A percentile compares a stretch with the other conserved stretches of the same genome.
These are phyloP conservation scores for Eustoma russellianum DNA, from an alignment of 257 asterid species.

Conservation along the genomic window DNA sequence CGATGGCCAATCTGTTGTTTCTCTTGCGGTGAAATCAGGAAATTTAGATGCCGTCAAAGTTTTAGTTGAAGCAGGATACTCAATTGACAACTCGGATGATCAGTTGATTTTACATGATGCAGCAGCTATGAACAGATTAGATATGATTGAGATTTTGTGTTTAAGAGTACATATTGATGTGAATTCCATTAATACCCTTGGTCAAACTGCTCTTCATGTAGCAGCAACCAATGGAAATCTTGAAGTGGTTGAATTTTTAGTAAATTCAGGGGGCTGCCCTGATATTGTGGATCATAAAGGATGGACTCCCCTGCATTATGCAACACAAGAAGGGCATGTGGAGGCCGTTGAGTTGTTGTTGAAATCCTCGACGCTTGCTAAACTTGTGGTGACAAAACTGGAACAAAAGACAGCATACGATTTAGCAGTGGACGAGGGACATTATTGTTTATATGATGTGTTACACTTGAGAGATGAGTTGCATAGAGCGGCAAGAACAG, in stretches of 20 bases:
- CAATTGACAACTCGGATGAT: constrained; percentile 21
- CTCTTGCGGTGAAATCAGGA: constrained; percentile 43
- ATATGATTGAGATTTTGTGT: constrained; percentile 45
- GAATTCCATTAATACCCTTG: constrained; percentile 27
- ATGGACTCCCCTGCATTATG: constrained; percentile 56
- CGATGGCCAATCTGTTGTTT: constrained; percentile 22
- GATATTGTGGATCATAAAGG: constrained; percentile 30
- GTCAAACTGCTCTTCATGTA: constrained; percentile 48
- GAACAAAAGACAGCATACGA: constrained; percentile 54
- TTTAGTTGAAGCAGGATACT: constrained; percentile 45
- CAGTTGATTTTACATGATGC: constrained; percentile 36
- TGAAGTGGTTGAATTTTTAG: constrained; percentile 38
- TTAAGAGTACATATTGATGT: constrained; percentile 37
- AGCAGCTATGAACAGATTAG: constrained; percentile 31
- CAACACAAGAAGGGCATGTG: constrained; percentile 32
- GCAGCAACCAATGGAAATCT: constrained; percentile 41
- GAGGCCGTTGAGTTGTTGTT: constrained; percentile 33
- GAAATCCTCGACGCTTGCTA: constrained; percentile 26
- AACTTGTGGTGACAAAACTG: constrained; percentile 24
- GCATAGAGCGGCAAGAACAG: constrained; percentile 45
- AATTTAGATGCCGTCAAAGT: constrained; percentile 24
- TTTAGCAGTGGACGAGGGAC: constrained; percentile 39
- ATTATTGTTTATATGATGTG: constrained; percentile 29
- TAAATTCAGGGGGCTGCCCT: constrained; percentile 33
- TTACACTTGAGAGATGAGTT: constrained; percentile 40